These are phyloP conservation scores for Psidium guajava DNA, from an alignment of 345 rosid genomes.

Conservation along the genomic window DNA sequence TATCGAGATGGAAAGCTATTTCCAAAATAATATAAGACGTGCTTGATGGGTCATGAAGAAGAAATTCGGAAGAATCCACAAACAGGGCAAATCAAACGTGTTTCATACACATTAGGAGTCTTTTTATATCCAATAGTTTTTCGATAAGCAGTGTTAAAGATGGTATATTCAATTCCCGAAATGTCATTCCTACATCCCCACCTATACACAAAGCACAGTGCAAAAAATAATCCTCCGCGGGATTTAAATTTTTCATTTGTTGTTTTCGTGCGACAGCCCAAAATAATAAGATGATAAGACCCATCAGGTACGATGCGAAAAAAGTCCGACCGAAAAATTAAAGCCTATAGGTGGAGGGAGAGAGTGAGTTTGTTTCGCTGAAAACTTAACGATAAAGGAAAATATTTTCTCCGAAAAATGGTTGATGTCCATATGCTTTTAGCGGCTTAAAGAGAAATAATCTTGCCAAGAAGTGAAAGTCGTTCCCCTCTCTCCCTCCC, in stretches of 20 bases:
- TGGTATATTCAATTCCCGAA: neutral
- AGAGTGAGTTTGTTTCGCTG: neutral
- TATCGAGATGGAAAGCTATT: neutral
- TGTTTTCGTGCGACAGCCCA: neutral
- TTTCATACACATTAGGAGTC: neutral
- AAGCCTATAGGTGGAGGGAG: neutral
- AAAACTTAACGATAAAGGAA: neutral
- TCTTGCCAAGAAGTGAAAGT: neutral
- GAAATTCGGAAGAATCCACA: neutral
- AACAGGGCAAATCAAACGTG: neutral
- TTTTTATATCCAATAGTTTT: neutral
- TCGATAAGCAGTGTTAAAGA: neutral
- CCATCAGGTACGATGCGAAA: neutral
- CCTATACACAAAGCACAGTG: too few species aligned
- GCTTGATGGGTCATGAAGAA: neutral
- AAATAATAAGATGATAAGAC: neutral
- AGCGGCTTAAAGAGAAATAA: neutral
- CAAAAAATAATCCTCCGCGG: neutral
- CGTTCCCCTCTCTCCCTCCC: too few species aligned
- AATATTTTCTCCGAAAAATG: neutral
- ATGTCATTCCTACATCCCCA: neutral
- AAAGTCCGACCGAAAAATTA: neutral
- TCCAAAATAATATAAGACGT: neutral
- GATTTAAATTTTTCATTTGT: neutral
- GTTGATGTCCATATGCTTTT: neutral